Conservation (phyloP, 805 yeast species). For the Metschnikowia continentalis region DNA sequence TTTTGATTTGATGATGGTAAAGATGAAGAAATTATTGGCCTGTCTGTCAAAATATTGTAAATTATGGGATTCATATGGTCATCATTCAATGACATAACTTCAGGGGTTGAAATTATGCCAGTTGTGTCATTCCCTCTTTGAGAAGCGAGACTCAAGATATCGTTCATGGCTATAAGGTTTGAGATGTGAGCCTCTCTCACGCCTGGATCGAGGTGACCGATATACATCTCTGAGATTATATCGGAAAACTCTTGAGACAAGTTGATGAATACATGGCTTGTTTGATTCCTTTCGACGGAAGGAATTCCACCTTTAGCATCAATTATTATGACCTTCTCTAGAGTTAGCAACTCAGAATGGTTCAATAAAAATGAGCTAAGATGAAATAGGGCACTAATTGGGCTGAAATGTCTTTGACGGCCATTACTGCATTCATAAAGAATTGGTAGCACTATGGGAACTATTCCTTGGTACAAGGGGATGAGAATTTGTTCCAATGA, state of each 20-base stretch:
- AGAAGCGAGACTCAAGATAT: conserved; percentile 48
- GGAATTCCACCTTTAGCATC: conserved; percentile 92
- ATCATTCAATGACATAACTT: conserved; percentile 54
- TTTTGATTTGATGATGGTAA: conserved; percentile 62
- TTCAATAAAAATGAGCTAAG: conserved; percentile 25
- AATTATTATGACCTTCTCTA: conserved; percentile 78
- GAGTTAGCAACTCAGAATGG: conserved; percentile 37
- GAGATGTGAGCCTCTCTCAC: conserved; percentile 53
- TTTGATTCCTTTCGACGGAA: conserved; percentile 70
- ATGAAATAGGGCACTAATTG: conserved; percentile 22
- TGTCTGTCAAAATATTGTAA: conserved; percentile 84
- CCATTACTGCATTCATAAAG: conserved; percentile 23
- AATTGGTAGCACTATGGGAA: conserved; percentile 67
- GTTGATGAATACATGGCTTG: conserved; percentile 85
- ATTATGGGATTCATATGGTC: conserved; percentile 76
- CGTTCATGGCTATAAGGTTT: conserved; percentile 65
- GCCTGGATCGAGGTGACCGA: conserved; percentile 48
- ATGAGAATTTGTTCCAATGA: conserved; percentile 31
- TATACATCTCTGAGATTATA: conserved; percentile 57
- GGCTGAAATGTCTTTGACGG: conserved; percentile 24
- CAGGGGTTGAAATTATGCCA: conserved; percentile 84
- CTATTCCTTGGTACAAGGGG: conserved; percentile 43
- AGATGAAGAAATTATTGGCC: conserved; percentile 87
- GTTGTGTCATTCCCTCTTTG: conserved; percentile 48
- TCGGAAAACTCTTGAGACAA: conserved; percentile 74